Base-by-base conservation (phyloP, 495 filamentous ascomycete species). In the Tuber calosporum region DNA sequence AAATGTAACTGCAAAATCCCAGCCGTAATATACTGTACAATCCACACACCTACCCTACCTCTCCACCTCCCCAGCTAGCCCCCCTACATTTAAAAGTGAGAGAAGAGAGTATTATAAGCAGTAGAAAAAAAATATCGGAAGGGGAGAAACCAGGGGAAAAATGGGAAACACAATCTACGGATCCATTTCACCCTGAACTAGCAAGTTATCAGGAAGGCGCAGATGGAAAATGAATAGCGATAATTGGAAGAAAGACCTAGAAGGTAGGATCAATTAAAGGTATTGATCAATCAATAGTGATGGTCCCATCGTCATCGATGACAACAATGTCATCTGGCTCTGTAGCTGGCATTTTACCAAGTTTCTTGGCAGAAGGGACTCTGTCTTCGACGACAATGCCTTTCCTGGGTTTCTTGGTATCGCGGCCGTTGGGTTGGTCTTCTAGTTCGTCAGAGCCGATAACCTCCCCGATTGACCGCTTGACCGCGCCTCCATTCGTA, bases 261-360 rank as follows among this genome's bases (percentile, higher is more conserved):
- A 2, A 3, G 26, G 30, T 4, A 34, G 53, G 13, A 34, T 62
- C 4, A 17, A 15, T 34, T 26, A 17, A 17, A 34, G 30, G 26
- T 34, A 34, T 34, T 62, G 26, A 62, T 72, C 22, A 80, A 30
- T 80, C 79, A 72, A 80, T 80, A 40, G 73, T 80, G 69, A 81
- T 77, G 45, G 73, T 71, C 78, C 82, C 87, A 69, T 90, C 86
- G 81, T 90, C 90, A 71, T 92, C 87, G 6, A 88, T 67, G 22
- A 88, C 73, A 37, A 87, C 82, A 20, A 86, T 81, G 15, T 85
- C 84, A n/a, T 85, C 82, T 37, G 67, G 66, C 42, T 67, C 30
- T 41, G 74, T 78, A 39, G 74, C 67, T 34, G 66, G 38, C 34
- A 69, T 74, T 42, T 76, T 80, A 42, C 42, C 48, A 41, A 42